These are phyloP conservation scores for Corylus avellana DNA, from an alignment of 306 rosid species.

Conservation along the genomic window DNA sequence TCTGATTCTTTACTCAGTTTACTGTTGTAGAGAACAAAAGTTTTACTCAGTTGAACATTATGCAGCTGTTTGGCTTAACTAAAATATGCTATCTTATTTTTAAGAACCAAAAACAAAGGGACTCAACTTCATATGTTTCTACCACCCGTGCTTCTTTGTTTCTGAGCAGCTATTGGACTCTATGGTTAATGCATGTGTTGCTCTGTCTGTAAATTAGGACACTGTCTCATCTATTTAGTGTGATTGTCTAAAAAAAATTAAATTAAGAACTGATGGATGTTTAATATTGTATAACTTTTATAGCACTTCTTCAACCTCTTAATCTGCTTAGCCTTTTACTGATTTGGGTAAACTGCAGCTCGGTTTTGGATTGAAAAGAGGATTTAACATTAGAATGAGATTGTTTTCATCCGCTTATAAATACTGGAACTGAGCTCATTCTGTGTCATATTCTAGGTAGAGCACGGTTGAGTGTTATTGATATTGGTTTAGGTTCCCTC, in stretches of 20 bases:
- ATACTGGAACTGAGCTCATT: background rate
- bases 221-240: background rate
- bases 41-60: background rate
- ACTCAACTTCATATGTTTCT: background rate
- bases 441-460: background rate
- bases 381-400: background rate
- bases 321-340: background rate
- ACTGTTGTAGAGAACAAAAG: background rate
- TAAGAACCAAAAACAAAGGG: background rate
- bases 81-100: background rate
- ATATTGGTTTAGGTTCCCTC: background rate
- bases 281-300: background rate
- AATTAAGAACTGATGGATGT: background rate
- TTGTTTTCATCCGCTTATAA: background rate
- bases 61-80: conserved; percentile 5
- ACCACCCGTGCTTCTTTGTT: background rate
- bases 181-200: background rate
- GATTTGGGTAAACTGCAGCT: background rate
- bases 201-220: background rate
- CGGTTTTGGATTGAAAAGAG: background rate
- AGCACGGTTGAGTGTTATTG: background rate
- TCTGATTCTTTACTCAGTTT: background rate
- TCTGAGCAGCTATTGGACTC: background rate
- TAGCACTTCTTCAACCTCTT: background rate
- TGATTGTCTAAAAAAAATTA: conserved; percentile 13